Base-by-base conservation (phyloP, 2,329 filamentous ascomycete genomes). In the Arthrinium phaeospermum region DNA sequence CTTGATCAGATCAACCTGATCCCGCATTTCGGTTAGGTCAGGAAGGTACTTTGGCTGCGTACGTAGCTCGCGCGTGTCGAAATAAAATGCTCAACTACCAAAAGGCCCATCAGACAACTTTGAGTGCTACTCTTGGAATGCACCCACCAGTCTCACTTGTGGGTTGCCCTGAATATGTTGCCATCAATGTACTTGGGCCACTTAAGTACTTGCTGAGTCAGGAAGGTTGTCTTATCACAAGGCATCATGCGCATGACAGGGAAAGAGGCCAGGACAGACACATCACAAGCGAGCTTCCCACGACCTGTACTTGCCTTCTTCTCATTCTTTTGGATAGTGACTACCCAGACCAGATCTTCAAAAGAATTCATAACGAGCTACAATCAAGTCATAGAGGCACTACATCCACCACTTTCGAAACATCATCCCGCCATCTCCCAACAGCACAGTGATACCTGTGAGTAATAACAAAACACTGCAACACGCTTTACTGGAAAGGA, bases 221-320 rank as follows among this genome's bases (percentile, higher is more conserved):
- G 57, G 57, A 64, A 64, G 57, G 57, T 64, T 41, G 57, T 64
- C 57, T 41, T 64, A 41, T 64, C 57, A n/a, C 57, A 10, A 64
- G 57, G 57, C 34, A 64, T 64, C 57, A 41, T 41, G 57, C 57
- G 57, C 19, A n/a, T 41, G 13, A 37, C 3, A 37, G 53, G 37
- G 13, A 37, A 2, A 37, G 53, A 61, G 14, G 27, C 24, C 53
- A 34, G 53, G 53, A 61, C 27, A 61, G 14, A 61, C 4, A 37
- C 34, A 41, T 13, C 6, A 19, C 53, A 34, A 22, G 12, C 19
- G 16, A 61, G 14, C 30, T 22, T 37, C 27, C 30, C 16, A 61
- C 30, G 19, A n/a, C 4, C 57, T 30, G n/a, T 19, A 10, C 34
- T n/a, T n/a, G 34, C 14, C 10, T 41, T 64, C 30, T 41, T 7